A percentile compares a stretch with the other conserved stretches of the same genome.
Evolutionary conservation across 441 rosid species (phyloP).

Genomic region (Macaranga tanarius): DNA sequence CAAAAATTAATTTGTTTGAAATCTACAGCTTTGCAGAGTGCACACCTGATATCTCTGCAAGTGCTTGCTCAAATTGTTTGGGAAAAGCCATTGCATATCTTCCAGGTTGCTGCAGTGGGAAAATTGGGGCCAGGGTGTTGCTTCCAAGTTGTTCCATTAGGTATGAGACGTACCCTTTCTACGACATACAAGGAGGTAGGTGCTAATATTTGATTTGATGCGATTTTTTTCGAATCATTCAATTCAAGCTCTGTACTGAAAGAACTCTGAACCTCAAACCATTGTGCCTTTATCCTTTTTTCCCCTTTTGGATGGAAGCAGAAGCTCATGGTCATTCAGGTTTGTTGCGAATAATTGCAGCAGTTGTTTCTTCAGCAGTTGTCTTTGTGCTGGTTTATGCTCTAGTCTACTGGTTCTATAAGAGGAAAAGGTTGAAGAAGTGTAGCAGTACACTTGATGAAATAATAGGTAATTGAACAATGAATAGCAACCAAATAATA

Average conservation of each 20-base stretch:
- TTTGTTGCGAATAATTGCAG: background rate
- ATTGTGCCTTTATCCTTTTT: background rate
- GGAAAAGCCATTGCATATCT: conserved; percentile 14
- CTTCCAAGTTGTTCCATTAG: conserved; percentile 14
- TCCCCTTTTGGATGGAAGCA: background rate
- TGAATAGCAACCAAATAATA: background rate
- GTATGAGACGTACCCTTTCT: conserved; percentile 14
- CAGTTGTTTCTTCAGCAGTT: background rate
- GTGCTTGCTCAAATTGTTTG: conserved; percentile 8
- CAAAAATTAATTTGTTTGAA: background rate
- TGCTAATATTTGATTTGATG: background rate
- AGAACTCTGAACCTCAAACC: background rate
- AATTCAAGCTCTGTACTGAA: background rate
- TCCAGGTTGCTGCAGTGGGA: conserved; percentile 2
- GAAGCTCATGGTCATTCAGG: background rate
- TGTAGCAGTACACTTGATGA: background rate
- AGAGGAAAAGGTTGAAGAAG: conserved; percentile 11
- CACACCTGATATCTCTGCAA: background rate
- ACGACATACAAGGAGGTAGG: background rate
- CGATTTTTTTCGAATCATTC: background rate
- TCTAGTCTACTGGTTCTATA: background rate
- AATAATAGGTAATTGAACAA: background rate
- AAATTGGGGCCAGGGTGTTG: background rate
- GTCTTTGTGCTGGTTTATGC: background rate
- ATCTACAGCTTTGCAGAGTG: conserved; percentile 3